Percentiles rank a stretch among this genome's conserved stretches.
These are phyloP conservation scores for Torrubiellomyces zombiae DNA, from an alignment of 2,329 filamentous ascomycete species.

Conservation along the genomic window DNA sequence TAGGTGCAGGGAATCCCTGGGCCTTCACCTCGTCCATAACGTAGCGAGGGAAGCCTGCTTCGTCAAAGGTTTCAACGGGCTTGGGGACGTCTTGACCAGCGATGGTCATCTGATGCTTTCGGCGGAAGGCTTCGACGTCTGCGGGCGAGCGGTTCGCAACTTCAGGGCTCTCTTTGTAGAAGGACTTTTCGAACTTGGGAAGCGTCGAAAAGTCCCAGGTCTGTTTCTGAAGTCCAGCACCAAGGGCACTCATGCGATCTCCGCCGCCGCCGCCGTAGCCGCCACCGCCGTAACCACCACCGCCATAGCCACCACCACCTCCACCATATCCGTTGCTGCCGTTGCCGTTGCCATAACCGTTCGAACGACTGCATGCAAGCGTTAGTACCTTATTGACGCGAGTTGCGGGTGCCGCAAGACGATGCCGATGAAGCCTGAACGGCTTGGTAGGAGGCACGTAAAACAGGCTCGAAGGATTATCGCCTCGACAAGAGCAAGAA, in stretches of 20 bases:
- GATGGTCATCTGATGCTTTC: conserved; percentile 69
- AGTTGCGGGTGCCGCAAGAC: too few relatives aligned
- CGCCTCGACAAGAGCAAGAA: too few relatives aligned
- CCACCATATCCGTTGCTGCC: conserved; percentile 17
- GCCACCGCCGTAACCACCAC: conserved; percentile 15
- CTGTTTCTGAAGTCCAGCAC: conserved; percentile 73
- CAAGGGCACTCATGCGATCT: conserved; percentile 88
- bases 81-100: conserved; percentile 70
- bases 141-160: conserved; percentile 57
- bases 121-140: conserved; percentile 80
- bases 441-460: too few relatives aligned
- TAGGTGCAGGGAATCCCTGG: conserved; percentile 85
- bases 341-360: conserved; percentile 14
- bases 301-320: conserved; percentile 19
- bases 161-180: conserved; percentile 88
- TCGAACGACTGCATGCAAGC: conserved; percentile 24
- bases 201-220: conserved; percentile 65
- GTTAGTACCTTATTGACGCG: conserved; percentile 20
- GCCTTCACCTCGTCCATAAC: conserved; percentile 98
- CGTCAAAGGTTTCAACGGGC: conserved; percentile 92
- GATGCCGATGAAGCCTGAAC: too few relatives aligned
- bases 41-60: conserved; percentile 91
- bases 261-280: conserved; percentile 49
- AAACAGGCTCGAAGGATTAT: too few relatives aligned
- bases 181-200: conserved; percentile 97